Conservation (phyloP, 1,284 basidiomycete genomes). For the Apiotrichum sp. region DNA sequence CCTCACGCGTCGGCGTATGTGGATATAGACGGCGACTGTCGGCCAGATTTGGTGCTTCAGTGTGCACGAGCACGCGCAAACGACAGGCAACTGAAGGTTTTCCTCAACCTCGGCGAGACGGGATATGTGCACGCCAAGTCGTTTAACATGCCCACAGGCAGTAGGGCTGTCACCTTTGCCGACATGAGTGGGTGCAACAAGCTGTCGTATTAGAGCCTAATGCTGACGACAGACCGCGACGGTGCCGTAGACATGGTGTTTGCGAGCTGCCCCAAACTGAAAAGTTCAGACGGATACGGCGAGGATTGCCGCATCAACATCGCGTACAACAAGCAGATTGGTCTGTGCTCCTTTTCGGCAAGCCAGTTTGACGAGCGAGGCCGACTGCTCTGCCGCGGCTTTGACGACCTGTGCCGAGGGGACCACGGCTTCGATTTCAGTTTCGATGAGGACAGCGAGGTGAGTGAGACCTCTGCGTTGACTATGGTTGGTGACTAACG, state of each 20-base stretch:
- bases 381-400: slow-evolving; percentile 60
- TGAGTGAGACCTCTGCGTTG: slow-evolving; percentile 43
- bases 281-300: slow-evolving; percentile 64
- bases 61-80: slow-evolving; percentile 53
- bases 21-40: slow-evolving; percentile 90
- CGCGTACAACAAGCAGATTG: slow-evolving; percentile 86
- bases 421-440: slow-evolving; percentile 78
- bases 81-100: slow-evolving; percentile 7
- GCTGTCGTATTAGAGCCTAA: background rate
- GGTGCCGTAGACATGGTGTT: slow-evolving; percentile 95
- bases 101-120: slow-evolving; percentile 54
- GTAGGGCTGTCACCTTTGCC: slow-evolving; percentile 77
- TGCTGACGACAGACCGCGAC: slow-evolving; percentile 64
- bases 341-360: slow-evolving; percentile 56
- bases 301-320: slow-evolving; percentile 77
- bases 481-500: background rate
- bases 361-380: slow-evolving; percentile 19
- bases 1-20: slow-evolving; percentile 95
- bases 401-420: slow-evolving; percentile 70
- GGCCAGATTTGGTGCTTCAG: slow-evolving; percentile 76
- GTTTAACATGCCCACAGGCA: slow-evolving; percentile 63
- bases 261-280: slow-evolving; percentile 61
- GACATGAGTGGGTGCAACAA: slow-evolving; percentile 67
- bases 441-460: slow-evolving; percentile 57
- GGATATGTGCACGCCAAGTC: slow-evolving; percentile 63